Percentiles rank a stretch among this genome's conserved stretches.
Conservation (phyloP, 2,329 filamentous ascomycete genomes). For the Diaporthe batatas region DNA sequence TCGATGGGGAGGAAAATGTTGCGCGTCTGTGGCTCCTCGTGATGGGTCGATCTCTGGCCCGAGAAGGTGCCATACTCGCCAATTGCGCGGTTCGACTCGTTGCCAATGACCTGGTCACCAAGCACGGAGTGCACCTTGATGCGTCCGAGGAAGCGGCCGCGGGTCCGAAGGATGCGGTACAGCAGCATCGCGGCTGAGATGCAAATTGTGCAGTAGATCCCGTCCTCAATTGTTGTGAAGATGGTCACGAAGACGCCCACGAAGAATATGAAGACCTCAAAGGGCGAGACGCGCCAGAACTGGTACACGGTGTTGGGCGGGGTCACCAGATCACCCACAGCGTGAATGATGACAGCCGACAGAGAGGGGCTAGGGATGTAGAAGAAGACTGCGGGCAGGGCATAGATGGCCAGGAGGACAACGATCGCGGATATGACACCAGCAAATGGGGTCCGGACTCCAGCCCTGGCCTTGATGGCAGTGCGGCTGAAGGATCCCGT, state of each 20-base stretch:
- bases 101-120: constrained; percentile 78
- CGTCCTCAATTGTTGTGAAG: constrained; percentile 90
- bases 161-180: constrained; percentile 85
- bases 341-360: constrained; percentile 93
- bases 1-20: constrained; percentile 90
- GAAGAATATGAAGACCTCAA: constrained; percentile 95
- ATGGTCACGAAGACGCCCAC: constrained; percentile 91
- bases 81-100: constrained; percentile 62
- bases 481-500: constrained; percentile 97
- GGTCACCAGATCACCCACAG: constrained; percentile 92
- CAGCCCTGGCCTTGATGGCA: constrained; percentile 97
- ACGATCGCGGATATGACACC: constrained; percentile 89
- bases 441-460: constrained; percentile 90
- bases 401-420: constrained; percentile 91
- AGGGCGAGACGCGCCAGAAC: constrained; percentile 92
- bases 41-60: constrained; percentile 46
- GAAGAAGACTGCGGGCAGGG: constrained; percentile 88
- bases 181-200: constrained; percentile 83
- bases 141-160: constrained; percentile 85
- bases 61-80: constrained; percentile 71
- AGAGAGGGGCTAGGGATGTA: constrained; percentile 89
- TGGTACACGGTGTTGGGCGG: constrained; percentile 92
- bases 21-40: constrained; percentile 66
- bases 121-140: constrained; percentile 88
- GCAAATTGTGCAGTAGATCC: constrained; percentile 88